These are phyloP conservation scores for Letharia lupina DNA, from an alignment of 495 filamentous ascomycete species.

Conservation along the genomic window DNA sequence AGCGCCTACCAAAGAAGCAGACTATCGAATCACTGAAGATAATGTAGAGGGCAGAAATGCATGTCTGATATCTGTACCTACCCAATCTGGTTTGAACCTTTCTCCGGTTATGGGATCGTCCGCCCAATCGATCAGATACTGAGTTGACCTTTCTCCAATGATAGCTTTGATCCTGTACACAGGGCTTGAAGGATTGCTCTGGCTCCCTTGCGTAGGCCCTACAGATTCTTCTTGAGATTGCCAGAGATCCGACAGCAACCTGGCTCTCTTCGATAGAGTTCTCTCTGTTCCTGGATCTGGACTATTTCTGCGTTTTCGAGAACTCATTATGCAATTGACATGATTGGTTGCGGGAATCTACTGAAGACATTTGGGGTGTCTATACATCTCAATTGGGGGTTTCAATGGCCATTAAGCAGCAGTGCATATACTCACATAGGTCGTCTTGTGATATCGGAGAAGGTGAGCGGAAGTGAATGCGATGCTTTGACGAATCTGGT, in stretches of 20 bases:
- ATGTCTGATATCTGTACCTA: conserved; percentile 23
- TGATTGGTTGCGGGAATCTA: neutral
- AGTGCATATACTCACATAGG: neutral
- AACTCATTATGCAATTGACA: conserved; percentile 24
- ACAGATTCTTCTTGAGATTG: conserved; percentile 13
- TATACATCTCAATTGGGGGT: neutral
- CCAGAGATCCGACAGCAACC: conserved; percentile 15
- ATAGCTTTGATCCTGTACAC: conserved; percentile 32
- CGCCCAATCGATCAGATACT: conserved; percentile 39
- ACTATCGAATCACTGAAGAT: neutral
- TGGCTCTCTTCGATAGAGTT: conserved; percentile 20
- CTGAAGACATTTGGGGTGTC: neutral
- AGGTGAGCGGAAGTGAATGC: conserved; percentile 4
- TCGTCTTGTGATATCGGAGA: neutral
- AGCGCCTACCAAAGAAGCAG: neutral
- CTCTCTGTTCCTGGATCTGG: conserved; percentile 10
- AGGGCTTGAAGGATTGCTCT: conserved; percentile 10
- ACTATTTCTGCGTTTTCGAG: conserved; percentile 25
- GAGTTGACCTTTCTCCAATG: conserved; percentile 32
- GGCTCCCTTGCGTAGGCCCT: conserved; percentile 3
- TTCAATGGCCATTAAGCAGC: neutral
- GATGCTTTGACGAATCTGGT: neutral
- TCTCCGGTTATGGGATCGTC: conserved; percentile 27
- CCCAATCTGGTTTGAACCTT: conserved; percentile 36
- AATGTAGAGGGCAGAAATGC: neutral